These are phyloP conservation scores for Boeremia lycopersici DNA, from an alignment of 2,329 filamentous ascomycete species.

Conservation along the genomic window DNA sequence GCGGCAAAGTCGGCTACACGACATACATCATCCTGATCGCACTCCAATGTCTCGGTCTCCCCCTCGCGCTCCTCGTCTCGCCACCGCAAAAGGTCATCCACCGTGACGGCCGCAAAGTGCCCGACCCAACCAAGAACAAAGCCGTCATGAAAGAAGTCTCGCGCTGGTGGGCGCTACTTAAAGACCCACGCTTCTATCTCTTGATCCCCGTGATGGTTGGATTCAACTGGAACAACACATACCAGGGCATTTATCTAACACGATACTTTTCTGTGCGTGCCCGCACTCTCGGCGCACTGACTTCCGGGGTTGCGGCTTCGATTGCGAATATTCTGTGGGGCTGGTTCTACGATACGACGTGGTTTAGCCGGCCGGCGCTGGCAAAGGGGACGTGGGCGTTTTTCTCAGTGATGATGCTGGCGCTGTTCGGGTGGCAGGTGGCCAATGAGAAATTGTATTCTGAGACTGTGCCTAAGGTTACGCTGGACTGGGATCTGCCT, in stretches of 20 bases:
- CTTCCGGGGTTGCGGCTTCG: slow-evolving; percentile 54
- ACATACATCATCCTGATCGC: slow-evolving; percentile 50
- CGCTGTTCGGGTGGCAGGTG: slow-evolving; percentile 56
- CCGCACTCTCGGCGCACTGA: slow-evolving; percentile 54
- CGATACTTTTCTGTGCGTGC: slow-evolving; percentile 60
- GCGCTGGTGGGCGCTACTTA: slow-evolving; percentile 49
- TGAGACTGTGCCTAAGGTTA: slow-evolving; percentile 43
- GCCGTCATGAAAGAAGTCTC: slow-evolving; percentile 47
- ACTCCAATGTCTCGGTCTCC: slow-evolving; percentile 55
- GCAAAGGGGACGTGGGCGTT: slow-evolving; percentile 53
- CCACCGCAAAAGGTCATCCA: slow-evolving; percentile 55
- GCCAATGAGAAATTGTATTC: slow-evolving; percentile 56
- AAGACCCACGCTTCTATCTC: slow-evolving; percentile 54
- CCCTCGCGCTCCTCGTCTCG: slow-evolving; percentile 54
- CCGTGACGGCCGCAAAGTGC: slow-evolving; percentile 45
- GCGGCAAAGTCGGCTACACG: slow-evolving; percentile 55
- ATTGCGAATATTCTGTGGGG: slow-evolving; percentile 57
- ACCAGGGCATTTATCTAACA: slow-evolving; percentile 60
- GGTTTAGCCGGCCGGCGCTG: slow-evolving; percentile 48
- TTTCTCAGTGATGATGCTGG: slow-evolving; percentile 52
- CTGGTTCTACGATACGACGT: slow-evolving; percentile 56
- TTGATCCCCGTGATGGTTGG: slow-evolving; percentile 58
- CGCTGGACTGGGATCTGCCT: slow-evolving; percentile 54
- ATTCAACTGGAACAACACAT: slow-evolving; percentile 59
- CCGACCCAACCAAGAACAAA: slow-evolving; percentile 47